Conservation (phyloP, 208 protist species). For the Leishmania turanica region DNA sequence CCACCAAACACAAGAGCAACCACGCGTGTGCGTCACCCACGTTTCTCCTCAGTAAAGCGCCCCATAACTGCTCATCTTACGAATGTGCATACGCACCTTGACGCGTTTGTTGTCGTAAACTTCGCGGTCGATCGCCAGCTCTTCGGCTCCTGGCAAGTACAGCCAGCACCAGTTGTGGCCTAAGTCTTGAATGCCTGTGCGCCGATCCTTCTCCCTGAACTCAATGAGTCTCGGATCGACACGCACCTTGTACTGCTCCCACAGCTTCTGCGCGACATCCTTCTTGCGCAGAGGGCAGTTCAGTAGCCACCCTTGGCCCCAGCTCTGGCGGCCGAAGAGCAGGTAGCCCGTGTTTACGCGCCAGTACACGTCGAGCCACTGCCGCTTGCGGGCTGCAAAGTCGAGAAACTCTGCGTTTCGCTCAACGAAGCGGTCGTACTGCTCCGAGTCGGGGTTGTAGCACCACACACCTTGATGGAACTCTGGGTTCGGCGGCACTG, state of each 20-base stretch:
- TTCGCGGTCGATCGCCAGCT: conserved; percentile 88
- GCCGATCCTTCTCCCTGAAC: conserved; percentile 87
- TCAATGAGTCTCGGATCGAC: conserved; percentile 87
- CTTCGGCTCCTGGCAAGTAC: conserved; percentile 91
- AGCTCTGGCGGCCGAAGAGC: conserved; percentile 87
- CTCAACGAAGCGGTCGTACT: conserved; percentile 89
- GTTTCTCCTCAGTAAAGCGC: conserved; percentile 63
- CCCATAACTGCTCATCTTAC: conserved; percentile 76
- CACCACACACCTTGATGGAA: conserved; percentile 87
- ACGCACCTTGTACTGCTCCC: conserved; percentile 93
- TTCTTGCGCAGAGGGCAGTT: conserved; percentile 90
- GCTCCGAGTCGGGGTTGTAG: conserved; percentile 87
- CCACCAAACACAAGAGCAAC: neutral
- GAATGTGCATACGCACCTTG: conserved; percentile 92
- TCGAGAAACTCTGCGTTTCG: conserved; percentile 90
- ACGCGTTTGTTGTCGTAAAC: conserved; percentile 94
- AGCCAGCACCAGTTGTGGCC: conserved; percentile 95
- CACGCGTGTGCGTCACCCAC: neutral
- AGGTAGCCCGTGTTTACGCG: conserved; percentile 93
- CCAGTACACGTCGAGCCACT: conserved; percentile 94
- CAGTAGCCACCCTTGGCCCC: conserved; percentile 88
- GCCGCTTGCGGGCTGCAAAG: conserved; percentile 90
- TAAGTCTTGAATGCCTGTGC: conserved; percentile 90
- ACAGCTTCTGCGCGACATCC: conserved; percentile 91
- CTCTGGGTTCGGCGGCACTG: conserved; percentile 63